A percentile compares a stretch with the other conserved stretches of the same genome.
Evolutionary conservation across 2,329 filamentous ascomycete genomes (phyloP).

Genomic region (Calonectria pseudoreteaudii): DNA sequence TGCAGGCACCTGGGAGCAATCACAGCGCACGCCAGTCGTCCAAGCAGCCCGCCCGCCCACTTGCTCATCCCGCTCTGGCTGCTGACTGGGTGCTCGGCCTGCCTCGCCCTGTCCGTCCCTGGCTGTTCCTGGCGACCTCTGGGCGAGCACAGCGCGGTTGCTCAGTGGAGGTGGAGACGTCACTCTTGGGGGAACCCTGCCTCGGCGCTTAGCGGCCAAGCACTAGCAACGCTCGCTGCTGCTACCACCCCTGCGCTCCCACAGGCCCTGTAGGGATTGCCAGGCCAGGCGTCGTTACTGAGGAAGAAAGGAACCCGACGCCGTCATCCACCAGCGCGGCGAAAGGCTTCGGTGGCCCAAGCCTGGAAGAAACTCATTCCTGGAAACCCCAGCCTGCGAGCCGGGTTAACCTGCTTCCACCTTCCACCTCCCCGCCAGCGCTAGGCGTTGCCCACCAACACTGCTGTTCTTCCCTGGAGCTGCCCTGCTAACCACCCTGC

Average conservation of each 20-base stretch:
- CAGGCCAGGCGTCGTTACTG: constrained; percentile 6
- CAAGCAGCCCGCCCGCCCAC: constrained; percentile 37
- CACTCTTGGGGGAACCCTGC: constrained; percentile 39
- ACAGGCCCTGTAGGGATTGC: neutral
- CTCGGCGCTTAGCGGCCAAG: constrained; percentile 39
- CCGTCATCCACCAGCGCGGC: neutral
- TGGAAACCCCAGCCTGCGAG: neutral
- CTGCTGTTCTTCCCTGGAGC: constrained; percentile 19
- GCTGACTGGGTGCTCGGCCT: constrained; percentile 41
- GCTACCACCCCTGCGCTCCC: constrained; percentile 10
- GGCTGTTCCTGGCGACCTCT: constrained; percentile 6
- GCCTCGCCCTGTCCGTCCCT: constrained; percentile 16
- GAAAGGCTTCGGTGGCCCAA: neutral
- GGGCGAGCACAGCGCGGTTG: constrained; percentile 36
- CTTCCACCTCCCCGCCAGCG: neutral
- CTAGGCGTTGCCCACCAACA: constrained; percentile 18
- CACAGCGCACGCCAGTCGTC: constrained; percentile 38
- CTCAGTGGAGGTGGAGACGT: constrained; percentile 44
- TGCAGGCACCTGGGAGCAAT: constrained; percentile 33
- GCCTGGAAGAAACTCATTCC: constrained; percentile 2
- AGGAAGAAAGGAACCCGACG: neutral
- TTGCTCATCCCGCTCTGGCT: constrained; percentile 28
- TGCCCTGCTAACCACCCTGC: constrained; percentile 2
- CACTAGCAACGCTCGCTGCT: constrained; percentile 22
- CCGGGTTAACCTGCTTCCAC: constrained; percentile 3